Conservation (phyloP, 2,329 filamentous ascomycete genomes). For the Fusarium abutilonis region DNA sequence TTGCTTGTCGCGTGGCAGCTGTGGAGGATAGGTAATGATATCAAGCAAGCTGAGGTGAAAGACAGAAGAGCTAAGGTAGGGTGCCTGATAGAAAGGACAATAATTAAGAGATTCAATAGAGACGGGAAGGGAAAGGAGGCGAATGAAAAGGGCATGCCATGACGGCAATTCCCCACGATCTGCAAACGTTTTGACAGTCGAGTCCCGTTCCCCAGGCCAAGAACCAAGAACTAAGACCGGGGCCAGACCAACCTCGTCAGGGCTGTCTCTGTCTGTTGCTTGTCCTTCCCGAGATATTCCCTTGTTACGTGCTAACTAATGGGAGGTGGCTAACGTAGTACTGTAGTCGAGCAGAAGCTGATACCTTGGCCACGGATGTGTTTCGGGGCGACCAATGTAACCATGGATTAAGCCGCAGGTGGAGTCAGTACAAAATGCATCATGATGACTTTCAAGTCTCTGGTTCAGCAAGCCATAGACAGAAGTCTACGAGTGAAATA, state of each 20-base stretch:
- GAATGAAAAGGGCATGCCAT: constrained; percentile 6
- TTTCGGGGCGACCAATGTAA: constrained; percentile 19
- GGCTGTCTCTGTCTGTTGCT: too few species aligned
- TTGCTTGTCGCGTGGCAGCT: constrained; percentile 23
- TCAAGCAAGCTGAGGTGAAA: constrained; percentile 4
- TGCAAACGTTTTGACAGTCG: constrained; percentile 32
- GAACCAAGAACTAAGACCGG: background rate
- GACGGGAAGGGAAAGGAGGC: constrained; percentile 9
- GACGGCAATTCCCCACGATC: constrained; percentile 39
- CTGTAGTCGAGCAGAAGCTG: background rate
- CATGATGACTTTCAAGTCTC: background rate
- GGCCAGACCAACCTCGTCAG: constrained; percentile 6
- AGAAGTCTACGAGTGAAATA: background rate
- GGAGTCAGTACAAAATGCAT: constrained; percentile 26
- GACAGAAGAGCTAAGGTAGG: background rate
- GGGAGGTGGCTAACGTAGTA: constrained; percentile 1
- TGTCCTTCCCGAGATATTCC: constrained; percentile 42
- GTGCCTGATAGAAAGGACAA: background rate
- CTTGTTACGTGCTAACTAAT: constrained; percentile 39
- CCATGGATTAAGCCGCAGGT: constrained; percentile 41
- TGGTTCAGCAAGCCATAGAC: background rate
- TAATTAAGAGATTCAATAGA: background rate
- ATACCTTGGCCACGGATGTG: constrained; percentile 9
- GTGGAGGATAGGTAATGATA: constrained; percentile 11
- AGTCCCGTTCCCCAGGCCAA: background rate